These are phyloP conservation scores for Fusarium acutatum DNA, from an alignment of 2,329 filamentous ascomycete species.

Conservation along the genomic window DNA sequence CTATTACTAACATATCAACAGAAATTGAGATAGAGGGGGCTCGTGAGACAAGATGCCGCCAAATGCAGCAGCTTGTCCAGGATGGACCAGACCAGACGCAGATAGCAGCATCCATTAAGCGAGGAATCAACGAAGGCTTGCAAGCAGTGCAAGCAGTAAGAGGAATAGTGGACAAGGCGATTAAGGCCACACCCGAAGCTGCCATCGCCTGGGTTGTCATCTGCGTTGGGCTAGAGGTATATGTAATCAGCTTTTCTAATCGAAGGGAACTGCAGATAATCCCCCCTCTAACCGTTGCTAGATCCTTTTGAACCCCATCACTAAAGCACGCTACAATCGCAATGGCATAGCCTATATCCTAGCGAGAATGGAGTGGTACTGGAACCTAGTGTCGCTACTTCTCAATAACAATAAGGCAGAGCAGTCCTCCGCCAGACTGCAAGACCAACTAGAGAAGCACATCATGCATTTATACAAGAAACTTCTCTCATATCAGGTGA, in stretches of 20 bases:
- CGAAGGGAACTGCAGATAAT: not conserved
- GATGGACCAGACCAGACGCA: conserved; percentile 41
- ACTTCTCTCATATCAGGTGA: not conserved
- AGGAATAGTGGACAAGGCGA: conserved; percentile 36
- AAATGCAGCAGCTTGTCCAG: conserved; percentile 45
- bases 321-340: conserved; percentile 34
- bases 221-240: conserved; percentile 39
- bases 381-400: conserved; percentile 42
- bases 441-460: not conserved
- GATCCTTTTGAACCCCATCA: not conserved
- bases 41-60: conserved; percentile 3
- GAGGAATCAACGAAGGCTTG: conserved; percentile 35
- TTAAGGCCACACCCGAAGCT: conserved; percentile 45
- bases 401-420: conserved; percentile 33
- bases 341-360: conserved; percentile 48
- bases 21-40: conserved; percentile 14
- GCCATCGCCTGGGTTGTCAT: conserved; percentile 50
- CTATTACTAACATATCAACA: not conserved
- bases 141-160: conserved; percentile 37
- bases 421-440: not conserved
- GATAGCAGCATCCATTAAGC: conserved; percentile 37
- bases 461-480: not conserved
- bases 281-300: not conserved
- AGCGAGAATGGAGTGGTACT: conserved; percentile 51
- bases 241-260: too few species aligned